Evolutionary conservation across 805 yeast genomes (phyloP).

Genomic region (Sugiyamaella boreocaroliniensis): DNA sequence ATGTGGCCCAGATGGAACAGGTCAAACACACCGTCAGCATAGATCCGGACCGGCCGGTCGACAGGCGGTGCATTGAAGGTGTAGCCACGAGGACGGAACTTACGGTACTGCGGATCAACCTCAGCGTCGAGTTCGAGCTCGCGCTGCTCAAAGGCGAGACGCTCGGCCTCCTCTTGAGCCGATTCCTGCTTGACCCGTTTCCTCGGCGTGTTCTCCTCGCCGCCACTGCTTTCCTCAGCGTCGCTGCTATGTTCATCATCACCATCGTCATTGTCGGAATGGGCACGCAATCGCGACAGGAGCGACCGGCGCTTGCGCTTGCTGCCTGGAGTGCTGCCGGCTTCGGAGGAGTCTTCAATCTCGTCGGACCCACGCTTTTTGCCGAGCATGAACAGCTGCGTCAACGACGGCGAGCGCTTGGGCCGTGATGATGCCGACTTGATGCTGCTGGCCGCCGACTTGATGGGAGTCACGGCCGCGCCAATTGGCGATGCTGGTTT

Average conservation of each 20-base stretch:
- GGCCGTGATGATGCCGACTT: background rate
- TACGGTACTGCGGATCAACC: slow-evolving; percentile 63
- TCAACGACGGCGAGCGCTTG: slow-evolving; percentile 5
- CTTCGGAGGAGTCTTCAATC: background rate
- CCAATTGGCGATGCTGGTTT: background rate
- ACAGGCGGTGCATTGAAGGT: slow-evolving; percentile 74
- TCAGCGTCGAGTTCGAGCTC: slow-evolving; percentile 59
- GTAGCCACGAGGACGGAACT: slow-evolving; percentile 74
- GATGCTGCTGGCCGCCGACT: background rate
- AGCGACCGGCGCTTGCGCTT: slow-evolving; percentile 4
- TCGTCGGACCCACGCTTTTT: slow-evolving; percentile 4
- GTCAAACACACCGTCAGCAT: slow-evolving; percentile 98
- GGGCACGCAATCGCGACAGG: background rate
- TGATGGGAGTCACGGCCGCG: background rate
- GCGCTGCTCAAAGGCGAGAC: slow-evolving; percentile 24
- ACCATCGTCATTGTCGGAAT: slow-evolving; percentile 3
- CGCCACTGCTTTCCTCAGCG: slow-evolving; percentile 1
- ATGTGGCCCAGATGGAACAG: slow-evolving; percentile 94
- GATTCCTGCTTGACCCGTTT: slow-evolving; percentile 18
- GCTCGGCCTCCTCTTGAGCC: slow-evolving; percentile 18
- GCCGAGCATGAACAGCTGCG: slow-evolving; percentile 10
- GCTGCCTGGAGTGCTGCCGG: background rate
- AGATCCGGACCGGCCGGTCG: slow-evolving; percentile 83
- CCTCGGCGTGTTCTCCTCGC: background rate
- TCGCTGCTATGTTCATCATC: slow-evolving; percentile 17